Evolutionary conservation across 148 eudicot genomes (phyloP), one percentile per base, ranked within the genome.

Genomic region (Persicaria maculosa): DNA sequence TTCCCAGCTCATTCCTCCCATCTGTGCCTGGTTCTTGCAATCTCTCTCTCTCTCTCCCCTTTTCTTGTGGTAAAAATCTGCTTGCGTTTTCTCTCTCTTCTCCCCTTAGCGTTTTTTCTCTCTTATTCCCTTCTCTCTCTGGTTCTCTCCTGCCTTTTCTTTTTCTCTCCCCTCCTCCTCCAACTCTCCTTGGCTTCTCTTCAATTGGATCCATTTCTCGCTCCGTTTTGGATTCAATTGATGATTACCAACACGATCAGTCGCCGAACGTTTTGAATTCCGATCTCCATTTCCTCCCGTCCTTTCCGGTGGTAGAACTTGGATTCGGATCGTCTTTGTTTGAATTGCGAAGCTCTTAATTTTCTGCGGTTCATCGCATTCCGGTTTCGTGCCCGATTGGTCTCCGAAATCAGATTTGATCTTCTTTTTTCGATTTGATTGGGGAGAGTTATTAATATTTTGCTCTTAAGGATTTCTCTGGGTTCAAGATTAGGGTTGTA

Each of bases 141-240:
- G 57, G 57, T 52, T 10, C 57, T 16, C 72, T 69, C 47, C 47
- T 45, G 40, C 40, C 40, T 48, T 69, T 45, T 47, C 14, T 16
- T 69, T 47, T 9, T 7, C 73, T 71, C 73, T 46, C 54, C 43
- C 73, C 54, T 46, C 73, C 4, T 71, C 54, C 54, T 47, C 8
- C 73, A 71, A 22, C 73, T 71, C 54, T 47, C 31, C 22, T 12
- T 46, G 36, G 73, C 73, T 70, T 70, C 52, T 45, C 73, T 70
- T 71, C 73, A 46, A 71, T 71, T 71, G 73, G 73, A 71, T 71
- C 73, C 73, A 46, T 71, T 22, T 71, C 73, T 46, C 54, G 14
- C 36, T 19, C 11, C 71, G 73, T 19, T 71, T 45, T 71, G 54
- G 73, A 48, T 71, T 71, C 73, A 71, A 71, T 71, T 71, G 54